Evolutionary conservation across 106 monocot genomes (phyloP).

Genomic region (Apostasia ramifera): DNA sequence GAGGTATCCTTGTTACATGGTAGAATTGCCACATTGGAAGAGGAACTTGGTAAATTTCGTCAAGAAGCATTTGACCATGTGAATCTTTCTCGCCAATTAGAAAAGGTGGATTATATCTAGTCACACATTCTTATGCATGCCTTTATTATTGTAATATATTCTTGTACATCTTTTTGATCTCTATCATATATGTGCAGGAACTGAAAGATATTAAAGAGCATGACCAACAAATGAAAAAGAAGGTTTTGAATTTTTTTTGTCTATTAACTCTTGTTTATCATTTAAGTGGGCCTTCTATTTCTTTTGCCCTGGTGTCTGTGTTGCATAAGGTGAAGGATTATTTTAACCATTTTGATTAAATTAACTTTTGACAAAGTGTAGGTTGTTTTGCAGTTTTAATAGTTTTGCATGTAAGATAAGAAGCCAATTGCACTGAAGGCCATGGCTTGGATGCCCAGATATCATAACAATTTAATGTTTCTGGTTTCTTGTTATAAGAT

Average conservation of each 20-base stretch:
- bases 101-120: conserved; percentile 44
- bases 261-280: no score
- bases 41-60: conserved; percentile 55
- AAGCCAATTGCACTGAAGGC: no score
- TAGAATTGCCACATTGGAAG: conserved; percentile 68
- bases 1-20: conserved; percentile 51
- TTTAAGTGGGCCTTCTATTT: no score
- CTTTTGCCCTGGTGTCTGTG: no score
- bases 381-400: no score
- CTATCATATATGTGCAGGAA: conserved; percentile 39
- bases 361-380: no score
- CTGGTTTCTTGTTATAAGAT: no score
- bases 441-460: no score
- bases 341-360: no score
- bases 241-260: conserved; percentile 27
- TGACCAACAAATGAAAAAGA: conserved; percentile 67
- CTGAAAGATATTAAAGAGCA: conserved; percentile 73
- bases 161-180: conserved; percentile 1
- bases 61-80: conserved; percentile 51
- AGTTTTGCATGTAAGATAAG: no score
- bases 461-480: no score
- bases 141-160: conserved; percentile 5
- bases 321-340: no score
- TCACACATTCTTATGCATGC: not conserved
- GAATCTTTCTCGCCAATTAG: conserved; percentile 37